Conservation (phyloP, 495 filamentous ascomycete species). For the Cairneyella variabilis region DNA sequence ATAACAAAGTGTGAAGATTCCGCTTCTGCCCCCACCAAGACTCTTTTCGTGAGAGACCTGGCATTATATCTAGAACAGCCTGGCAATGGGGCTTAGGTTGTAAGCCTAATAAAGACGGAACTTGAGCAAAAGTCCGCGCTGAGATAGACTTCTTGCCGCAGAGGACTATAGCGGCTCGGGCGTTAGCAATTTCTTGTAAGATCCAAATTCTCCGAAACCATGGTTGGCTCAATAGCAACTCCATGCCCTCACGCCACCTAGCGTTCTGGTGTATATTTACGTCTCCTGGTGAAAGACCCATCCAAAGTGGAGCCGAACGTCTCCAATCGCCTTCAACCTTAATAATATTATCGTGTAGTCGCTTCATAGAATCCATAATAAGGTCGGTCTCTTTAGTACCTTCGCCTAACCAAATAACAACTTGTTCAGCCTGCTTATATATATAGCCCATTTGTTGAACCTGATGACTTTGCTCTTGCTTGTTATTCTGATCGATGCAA, state of each 20-base stretch:
- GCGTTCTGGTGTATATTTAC: neutral
- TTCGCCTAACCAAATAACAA: slow-evolving; percentile 6
- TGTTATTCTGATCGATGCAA: too few relatives aligned
- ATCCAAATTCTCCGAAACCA: too few relatives aligned
- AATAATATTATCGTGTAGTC: neutral
- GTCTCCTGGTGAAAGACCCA: neutral
- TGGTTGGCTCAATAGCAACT: slow-evolving; percentile 14
- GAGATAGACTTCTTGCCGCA: slow-evolving; percentile 29
- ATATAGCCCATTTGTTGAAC: slow-evolving; percentile 8
- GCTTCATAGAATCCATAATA: slow-evolving; percentile 6
- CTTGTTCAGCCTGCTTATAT: slow-evolving; percentile 4
- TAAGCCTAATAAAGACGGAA: slow-evolving; percentile 24
- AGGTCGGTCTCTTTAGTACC: slow-evolving; percentile 8
- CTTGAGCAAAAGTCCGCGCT: slow-evolving; percentile 25
- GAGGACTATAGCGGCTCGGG: slow-evolving; percentile 20
- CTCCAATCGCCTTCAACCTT: neutral
- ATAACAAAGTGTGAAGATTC: slow-evolving; percentile 28
- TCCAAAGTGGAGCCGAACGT: slow-evolving; percentile 1
- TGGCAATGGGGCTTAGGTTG: slow-evolving; percentile 16
- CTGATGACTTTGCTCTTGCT: slow-evolving; percentile 6
- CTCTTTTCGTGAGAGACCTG: slow-evolving; percentile 20
- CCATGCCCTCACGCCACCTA: slow-evolving; percentile 10
- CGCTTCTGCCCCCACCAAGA: slow-evolving; percentile 30
- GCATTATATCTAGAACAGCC: slow-evolving; percentile 36
- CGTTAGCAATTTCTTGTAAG: slow-evolving; percentile 32